Conservation (phyloP, 257 asterid species). For the Solanum medicagineum region DNA sequence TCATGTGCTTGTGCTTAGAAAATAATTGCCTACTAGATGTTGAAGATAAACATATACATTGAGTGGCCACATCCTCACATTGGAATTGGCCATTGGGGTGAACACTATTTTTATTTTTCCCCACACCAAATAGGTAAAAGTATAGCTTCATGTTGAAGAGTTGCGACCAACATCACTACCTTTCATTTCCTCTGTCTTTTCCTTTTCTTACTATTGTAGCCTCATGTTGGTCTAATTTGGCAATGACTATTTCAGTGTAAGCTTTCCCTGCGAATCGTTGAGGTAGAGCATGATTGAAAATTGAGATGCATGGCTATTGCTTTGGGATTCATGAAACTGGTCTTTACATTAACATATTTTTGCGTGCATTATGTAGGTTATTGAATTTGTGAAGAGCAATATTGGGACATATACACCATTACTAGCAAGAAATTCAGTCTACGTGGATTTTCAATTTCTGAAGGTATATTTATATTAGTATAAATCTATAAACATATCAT, state of each 20-base stretch:
- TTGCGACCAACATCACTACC: neutral
- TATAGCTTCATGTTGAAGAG: neutral
- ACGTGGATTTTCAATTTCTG: slow-evolving; percentile 60
- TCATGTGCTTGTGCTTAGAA: neutral
- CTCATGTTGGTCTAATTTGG: neutral
- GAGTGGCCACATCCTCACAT: neutral
- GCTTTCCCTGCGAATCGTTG: neutral
- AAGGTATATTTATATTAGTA: slow-evolving; percentile 36
- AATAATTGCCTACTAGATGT: neutral
- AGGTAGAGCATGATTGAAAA: neutral
- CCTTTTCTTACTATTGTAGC: neutral
- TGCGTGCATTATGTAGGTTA: slow-evolving; percentile 32
- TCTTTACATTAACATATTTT: neutral
- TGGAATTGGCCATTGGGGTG: neutral
- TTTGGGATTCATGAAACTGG: neutral
- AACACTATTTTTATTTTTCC: neutral
- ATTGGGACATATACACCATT: slow-evolving; percentile 56
- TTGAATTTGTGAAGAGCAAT: slow-evolving; percentile 70
- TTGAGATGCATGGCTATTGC: neutral
- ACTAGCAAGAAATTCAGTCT: slow-evolving; percentile 88
- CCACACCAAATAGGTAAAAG: neutral
- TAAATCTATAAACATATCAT: neutral
- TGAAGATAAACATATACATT: neutral
- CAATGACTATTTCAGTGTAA: neutral
- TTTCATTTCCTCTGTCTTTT: neutral